Evolutionary conservation across 1,284 basidiomycete genomes (phyloP), one percentile per base, ranked within the genome.

Genomic region (Sphagnurus paluster): DNA sequence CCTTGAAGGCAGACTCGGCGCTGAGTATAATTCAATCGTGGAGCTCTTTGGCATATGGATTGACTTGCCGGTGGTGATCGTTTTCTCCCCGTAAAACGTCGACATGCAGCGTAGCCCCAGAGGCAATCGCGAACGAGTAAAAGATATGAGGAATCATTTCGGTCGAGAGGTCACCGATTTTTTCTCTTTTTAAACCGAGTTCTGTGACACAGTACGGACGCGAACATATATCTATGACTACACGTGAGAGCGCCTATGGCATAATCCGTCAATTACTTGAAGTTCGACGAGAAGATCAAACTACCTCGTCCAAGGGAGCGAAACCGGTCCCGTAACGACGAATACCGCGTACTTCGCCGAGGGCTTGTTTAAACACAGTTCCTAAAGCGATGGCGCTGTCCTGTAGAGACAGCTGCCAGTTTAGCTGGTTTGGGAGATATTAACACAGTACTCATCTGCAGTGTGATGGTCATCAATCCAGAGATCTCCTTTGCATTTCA

Each of bases 391-490:
- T 86, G 9, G 94, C 93, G 64, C 84, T 90, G 69, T 98, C 95
- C 79, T 98, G 88, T 91, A 66, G 62, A 46, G 43, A 53, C 51
- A 23, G 46, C 17, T 55, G 44, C 49, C 28, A 41, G 7, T 59
- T 48, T 25, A 36, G 52, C 51, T 50, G 44, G 29, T 28, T 23
- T 25, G 10, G 44, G 46, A 50, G 45, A 17, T 21, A 20, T 34
- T n/a, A 36, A 19, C 23, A 30, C 29, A 29, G 37, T 23, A 80
- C 86, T 80, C 78, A 90, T 93, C 94, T 77, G 96, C 93, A 36
- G 96, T 93, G 72, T 99, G 97, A 67, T 99, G 97, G 71, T 99
- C 97, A 69, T 99, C 97, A 53, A 99, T 98, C 82, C 88, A 92
- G 13, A 99, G 76, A 68, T 99, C 97, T 40, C 97, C 97, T 60